Conservation (phyloP, 1,139 yeast genomes). For the Groenewaldozyma auringiensis region DNA sequence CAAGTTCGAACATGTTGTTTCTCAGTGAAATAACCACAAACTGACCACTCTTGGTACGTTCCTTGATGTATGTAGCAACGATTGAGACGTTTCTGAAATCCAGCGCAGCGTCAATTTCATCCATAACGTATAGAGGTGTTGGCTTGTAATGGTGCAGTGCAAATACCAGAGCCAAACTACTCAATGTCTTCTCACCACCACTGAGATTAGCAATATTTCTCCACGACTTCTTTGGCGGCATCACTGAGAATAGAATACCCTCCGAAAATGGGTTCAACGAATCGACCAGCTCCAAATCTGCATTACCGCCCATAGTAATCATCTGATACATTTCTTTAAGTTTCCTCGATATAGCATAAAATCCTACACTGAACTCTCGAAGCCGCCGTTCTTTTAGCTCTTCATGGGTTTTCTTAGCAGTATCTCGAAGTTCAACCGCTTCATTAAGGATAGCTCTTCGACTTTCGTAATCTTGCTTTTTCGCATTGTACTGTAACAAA, state of each 20-base stretch:
- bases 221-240: conserved; percentile 99
- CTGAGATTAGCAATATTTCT: conserved; percentile 88
- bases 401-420: conserved; percentile 55
- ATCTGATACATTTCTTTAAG: conserved; percentile 95
- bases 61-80: conserved; percentile 94
- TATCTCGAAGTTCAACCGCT: conserved; percentile 63
- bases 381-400: conserved; percentile 65
- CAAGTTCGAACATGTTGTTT: conserved; percentile 95
- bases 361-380: conserved; percentile 91
- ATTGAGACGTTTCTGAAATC: conserved; percentile 96
- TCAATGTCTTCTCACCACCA: conserved; percentile 96
- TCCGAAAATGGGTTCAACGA: conserved; percentile 97
- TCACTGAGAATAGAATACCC: conserved; percentile 92
- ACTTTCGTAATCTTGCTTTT: conserved; percentile 54
- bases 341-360: conserved; percentile 75
- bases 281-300: conserved; percentile 92
- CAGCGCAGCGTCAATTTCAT: conserved; percentile 97
- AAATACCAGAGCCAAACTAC: conserved; percentile 91
- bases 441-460: conserved; percentile 60
- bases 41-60: conserved; percentile 92
- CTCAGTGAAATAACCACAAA: conserved; percentile 91
- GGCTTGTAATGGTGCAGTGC: conserved; percentile 96
- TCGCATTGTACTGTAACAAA: conserved; percentile 64
- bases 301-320: conserved; percentile 99
- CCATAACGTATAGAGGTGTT: conserved; percentile 97